These are phyloP conservation scores for Pichia sp. DNA, from an alignment of 1,139 yeast genomes.

Conservation along the genomic window DNA sequence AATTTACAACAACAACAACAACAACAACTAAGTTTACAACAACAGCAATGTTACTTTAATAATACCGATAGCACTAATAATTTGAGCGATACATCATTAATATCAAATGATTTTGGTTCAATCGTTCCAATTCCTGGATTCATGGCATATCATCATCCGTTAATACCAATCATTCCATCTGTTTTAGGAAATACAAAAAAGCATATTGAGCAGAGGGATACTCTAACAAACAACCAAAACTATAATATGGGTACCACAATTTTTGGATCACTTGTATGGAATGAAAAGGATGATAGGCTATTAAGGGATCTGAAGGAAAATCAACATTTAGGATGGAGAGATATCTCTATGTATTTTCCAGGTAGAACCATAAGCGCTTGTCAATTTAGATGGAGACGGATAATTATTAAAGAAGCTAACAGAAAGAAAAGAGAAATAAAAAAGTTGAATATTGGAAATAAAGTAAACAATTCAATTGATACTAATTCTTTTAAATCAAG, in stretches of 20 bases:
- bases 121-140: neutral
- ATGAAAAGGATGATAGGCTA: constrained; percentile 62
- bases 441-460: neutral
- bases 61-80: too few species aligned
- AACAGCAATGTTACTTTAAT: too few species aligned
- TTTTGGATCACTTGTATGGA: constrained; percentile 59
- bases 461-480: too few species aligned
- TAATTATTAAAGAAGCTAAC: neutral
- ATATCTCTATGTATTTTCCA: constrained; percentile 1
- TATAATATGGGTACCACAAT: too few species aligned
- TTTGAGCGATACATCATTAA: too few species aligned
- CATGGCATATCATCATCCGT: neutral
- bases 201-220: neutral
- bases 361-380: neutral
- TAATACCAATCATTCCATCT: neutral
- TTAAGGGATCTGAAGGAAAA: constrained; percentile 64
- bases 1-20: neutral
- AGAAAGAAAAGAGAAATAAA: neutral
- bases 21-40: neutral
- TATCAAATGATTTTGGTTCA: too few species aligned
- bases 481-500: too few species aligned
- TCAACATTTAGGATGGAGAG: constrained; percentile 62
- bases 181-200: neutral
- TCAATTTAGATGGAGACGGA: constrained; percentile 2
- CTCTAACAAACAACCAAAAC: neutral